A percentile compares a stretch with the other conserved stretches of the same genome.
Conservation (phyloP, 1,284 basidiomycete genomes). For the Naganishia cerealis region DNA sequence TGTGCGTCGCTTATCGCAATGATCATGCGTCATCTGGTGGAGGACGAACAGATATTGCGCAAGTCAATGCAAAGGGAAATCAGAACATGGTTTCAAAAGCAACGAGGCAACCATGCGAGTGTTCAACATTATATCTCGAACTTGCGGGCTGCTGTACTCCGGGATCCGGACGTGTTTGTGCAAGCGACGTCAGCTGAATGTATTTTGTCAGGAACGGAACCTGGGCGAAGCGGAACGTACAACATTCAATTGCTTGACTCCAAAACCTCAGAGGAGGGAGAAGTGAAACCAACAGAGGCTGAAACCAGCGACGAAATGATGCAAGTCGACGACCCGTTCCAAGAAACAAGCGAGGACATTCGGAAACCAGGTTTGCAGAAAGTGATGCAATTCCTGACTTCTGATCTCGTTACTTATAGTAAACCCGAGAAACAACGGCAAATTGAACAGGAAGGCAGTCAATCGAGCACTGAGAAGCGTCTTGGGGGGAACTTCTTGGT, state of each 20-base stretch:
- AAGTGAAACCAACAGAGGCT: slow-evolving; percentile 28
- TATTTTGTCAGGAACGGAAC: slow-evolving; percentile 68
- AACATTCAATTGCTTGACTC: slow-evolving; percentile 64
- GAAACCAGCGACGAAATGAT: slow-evolving; percentile 54
- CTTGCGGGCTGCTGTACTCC: slow-evolving; percentile 75
- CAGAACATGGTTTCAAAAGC: slow-evolving; percentile 69
- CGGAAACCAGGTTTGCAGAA: slow-evolving; percentile 17
- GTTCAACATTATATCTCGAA: slow-evolving; percentile 71
- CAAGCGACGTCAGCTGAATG: slow-evolving; percentile 70
- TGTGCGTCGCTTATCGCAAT: slow-evolving; percentile 70
- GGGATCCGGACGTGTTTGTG: slow-evolving; percentile 77
- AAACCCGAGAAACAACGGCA: slow-evolving; percentile 19
- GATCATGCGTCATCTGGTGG: slow-evolving; percentile 85
- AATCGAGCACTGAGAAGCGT: slow-evolving; percentile 30
- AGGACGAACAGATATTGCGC: slow-evolving; percentile 68
- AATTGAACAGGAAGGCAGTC: slow-evolving; percentile 12
- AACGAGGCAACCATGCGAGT: slow-evolving; percentile 68
- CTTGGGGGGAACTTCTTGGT: slow-evolving; percentile 69
- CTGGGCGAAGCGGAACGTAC: slow-evolving; percentile 57
- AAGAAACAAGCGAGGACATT: slow-evolving; percentile 9
- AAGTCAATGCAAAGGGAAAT: slow-evolving; percentile 79
- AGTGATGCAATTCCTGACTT: slow-evolving; percentile 43
- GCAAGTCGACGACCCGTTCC: slow-evolving; percentile 64
- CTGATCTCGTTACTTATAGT: slow-evolving; percentile 36
- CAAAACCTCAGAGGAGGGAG: slow-evolving; percentile 1